Evolutionary conservation across 2,329 filamentous ascomycete species (phyloP).

Genomic region (Diplocarpon rosae): DNA sequence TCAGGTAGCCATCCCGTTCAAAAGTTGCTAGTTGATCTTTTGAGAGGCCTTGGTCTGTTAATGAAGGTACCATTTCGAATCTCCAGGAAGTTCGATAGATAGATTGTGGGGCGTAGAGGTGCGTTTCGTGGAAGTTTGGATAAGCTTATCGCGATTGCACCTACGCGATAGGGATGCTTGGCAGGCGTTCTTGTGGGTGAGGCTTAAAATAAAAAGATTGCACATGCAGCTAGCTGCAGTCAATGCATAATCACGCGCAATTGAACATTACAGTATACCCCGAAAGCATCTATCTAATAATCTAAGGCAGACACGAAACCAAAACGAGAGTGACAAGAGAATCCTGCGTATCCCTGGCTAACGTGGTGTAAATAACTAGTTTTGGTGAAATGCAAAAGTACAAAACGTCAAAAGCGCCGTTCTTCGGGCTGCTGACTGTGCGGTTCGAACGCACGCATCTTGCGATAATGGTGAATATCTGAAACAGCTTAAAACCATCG

Average conservation of each 20-base stretch:
- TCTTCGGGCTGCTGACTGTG: constrained; percentile 22
- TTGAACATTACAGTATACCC: no score
- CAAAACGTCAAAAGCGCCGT: no score
- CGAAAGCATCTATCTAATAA: no score
- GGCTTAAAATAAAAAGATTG: no score
- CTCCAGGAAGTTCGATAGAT: neutral
- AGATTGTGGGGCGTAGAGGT: no score
- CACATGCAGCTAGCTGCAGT: no score
- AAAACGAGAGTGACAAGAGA: no score
- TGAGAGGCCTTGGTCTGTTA: constrained; percentile 39
- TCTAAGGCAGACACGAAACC: no score
- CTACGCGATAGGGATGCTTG: constrained; percentile 8
- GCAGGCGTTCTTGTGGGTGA: neutral
- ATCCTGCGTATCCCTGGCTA: no score
- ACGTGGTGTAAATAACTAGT: no score
- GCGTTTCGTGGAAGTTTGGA: neutral
- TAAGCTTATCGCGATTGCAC: neutral
- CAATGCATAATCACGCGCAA: no score
- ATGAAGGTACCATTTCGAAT: constrained; percentile 16
- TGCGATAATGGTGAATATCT: constrained; percentile 24
- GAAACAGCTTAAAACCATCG: constrained; percentile 23
- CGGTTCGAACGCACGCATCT: constrained; percentile 27
- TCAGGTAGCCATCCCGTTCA: constrained; percentile 76
- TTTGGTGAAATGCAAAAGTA: no score
- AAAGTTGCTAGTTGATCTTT: constrained; percentile 62